Percentiles rank a stretch among this genome's conserved stretches.
phyloP scores from a whole-genome alignment of 768 basidiomycete genomes.

The Tulasnella sp. region DNA sequence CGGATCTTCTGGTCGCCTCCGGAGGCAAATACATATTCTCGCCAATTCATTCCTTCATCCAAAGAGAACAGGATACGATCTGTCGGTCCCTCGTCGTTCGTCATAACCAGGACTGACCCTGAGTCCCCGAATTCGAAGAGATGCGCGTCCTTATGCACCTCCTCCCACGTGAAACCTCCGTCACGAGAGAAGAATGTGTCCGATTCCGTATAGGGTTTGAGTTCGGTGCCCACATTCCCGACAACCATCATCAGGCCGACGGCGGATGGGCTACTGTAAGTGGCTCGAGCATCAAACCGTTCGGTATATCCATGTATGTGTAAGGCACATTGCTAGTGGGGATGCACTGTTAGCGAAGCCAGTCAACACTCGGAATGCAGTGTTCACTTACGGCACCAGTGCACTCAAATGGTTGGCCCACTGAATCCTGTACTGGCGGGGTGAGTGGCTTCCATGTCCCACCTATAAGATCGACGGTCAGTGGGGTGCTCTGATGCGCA shows the following conservation, averaged over 20 bases:
- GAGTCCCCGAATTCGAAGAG: conserved; percentile 98
- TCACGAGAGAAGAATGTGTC: conserved; percentile 97
- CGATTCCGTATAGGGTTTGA: conserved; percentile 71
- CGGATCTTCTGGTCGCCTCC: conserved; percentile 49
- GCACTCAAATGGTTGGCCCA: conserved; percentile 62
- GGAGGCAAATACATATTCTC: conserved; percentile 62
- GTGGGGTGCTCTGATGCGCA: background rate
- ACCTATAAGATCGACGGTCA: conserved; percentile 33
- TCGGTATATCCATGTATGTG: conserved; percentile 97
- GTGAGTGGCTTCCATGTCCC: conserved; percentile 76
- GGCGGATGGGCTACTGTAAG: conserved; percentile 85
- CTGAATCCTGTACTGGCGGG: conserved; percentile 67
- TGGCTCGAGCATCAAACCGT: conserved; percentile 77
- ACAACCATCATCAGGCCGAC: conserved; percentile 93
- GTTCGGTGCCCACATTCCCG: conserved; percentile 81
- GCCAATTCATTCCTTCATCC: conserved; percentile 81
- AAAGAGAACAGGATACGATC: conserved; percentile 83
- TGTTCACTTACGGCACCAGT: conserved; percentile 41
- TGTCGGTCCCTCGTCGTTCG: conserved; percentile 88
- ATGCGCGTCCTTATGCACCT: conserved; percentile 96
- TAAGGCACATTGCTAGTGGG: conserved; percentile 62
- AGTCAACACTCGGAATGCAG: background rate
- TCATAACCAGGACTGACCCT: conserved; percentile 85
- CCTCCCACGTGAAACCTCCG: conserved; percentile 96
- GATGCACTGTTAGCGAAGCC: background rate